Conservation (phyloP, 495 filamentous ascomycete genomes). For the Gamarada debralockiae region DNA sequence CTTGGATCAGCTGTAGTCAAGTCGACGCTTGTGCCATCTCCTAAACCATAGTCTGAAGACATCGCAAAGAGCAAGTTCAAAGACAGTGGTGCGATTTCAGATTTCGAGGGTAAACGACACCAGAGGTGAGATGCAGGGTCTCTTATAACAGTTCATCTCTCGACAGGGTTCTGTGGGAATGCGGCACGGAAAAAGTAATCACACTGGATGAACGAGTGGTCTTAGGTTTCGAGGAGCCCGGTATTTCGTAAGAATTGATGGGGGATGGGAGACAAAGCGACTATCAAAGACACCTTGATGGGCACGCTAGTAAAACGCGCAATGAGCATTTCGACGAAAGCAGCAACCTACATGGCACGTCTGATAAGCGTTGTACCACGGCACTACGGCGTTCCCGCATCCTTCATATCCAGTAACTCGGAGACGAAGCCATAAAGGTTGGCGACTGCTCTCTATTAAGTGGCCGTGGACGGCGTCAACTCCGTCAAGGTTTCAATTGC, state of each 20-base stretch:
- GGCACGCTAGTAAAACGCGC: not conserved
- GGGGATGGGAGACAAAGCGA: not conserved
- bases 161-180: not conserved
- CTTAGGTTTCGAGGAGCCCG: not conserved
- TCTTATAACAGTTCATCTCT: not conserved
- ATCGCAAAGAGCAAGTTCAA: not conserved
- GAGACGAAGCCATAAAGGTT: too few species aligned
- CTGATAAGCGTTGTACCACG: too few species aligned
- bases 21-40: slow-evolving; percentile 14
- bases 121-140: not conserved
- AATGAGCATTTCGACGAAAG: too few species aligned
- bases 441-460: too few species aligned
- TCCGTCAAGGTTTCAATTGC: too few species aligned
- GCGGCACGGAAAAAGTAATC: not conserved
- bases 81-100: not conserved
- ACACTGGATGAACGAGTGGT: too few species aligned
- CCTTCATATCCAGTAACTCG: too few species aligned
- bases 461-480: too few species aligned
- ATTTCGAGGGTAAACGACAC: not conserved
- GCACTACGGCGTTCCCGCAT: too few species aligned
- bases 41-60: not conserved
- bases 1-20: slow-evolving; percentile 13
- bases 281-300: not conserved
- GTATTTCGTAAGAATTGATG: not conserved
- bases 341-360: too few species aligned